Evolutionary conservation across 768 basidiomycete species (phyloP), one percentile per base, ranked within the genome.

Genomic region (Suillus decipiens): DNA sequence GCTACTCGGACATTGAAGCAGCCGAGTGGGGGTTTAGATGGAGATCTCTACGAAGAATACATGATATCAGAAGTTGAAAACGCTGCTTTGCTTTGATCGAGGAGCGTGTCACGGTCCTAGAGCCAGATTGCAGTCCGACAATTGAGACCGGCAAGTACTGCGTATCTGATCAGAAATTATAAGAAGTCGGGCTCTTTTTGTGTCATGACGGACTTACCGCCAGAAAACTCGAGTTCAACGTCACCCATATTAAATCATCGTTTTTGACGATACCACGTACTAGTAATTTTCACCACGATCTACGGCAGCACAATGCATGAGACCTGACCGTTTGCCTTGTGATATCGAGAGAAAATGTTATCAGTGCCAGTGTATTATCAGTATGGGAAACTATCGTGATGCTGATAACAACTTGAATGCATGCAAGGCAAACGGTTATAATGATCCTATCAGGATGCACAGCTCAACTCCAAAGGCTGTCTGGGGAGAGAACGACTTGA

Each of bases 11-110:
- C 48, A 51, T 63, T 62, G 56, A 57, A 57, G 17, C 17, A 19
- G 56, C 41, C 17, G 55, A 56, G 24, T 28, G 41, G 56, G 56
- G 56, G 39, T 57, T 57, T 57, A 57, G 24, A 36, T 50, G 48
- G 37, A 24, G 48, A 34, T 55, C 63, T 51, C 6, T 31, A 64
- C 55, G 28, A 61, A 34, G 24, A 62, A 41, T 28, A 24, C 22
- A 55, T 55, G 54, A 55, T 56, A 24, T 56, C 22, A 28, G 56
- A 39, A 57, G 56, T 41, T 33, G 51, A 33, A 42, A 57, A 31
- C 39, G 15, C 24, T 41, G 56, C 56, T 12, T 57, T 57, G 17
- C 56, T 41, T 11, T 17, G 39, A 57, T 57, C 28, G 39, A 57
- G 17, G 39, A 57, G 28, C 9, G 11, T 17, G 56, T 41, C 39